phyloP scores from a whole-genome alignment of 169 alveolate species.

The Cryptosporidium parvum region DNA sequence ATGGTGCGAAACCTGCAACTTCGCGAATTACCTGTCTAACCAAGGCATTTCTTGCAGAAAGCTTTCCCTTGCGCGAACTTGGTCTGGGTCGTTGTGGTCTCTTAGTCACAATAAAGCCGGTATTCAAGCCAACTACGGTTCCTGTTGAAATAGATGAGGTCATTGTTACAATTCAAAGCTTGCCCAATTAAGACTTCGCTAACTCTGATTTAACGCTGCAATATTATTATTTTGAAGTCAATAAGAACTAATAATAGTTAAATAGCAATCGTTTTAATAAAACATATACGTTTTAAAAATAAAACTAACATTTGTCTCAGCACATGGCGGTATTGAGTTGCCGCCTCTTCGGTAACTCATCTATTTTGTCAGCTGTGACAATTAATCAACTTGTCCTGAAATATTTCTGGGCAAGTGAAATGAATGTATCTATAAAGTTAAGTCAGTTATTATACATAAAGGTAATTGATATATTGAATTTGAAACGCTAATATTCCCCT shows the following conservation, averaged over 20 bases:
- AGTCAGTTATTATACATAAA: background rate
- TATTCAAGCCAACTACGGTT: constrained; percentile 81
- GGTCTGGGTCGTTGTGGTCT: constrained; percentile 84
- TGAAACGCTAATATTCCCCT: background rate
- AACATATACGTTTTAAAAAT: background rate
- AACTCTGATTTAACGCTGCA: constrained; percentile 11
- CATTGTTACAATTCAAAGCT: constrained; percentile 10
- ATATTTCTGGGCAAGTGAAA: background rate
- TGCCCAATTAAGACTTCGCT: background rate
- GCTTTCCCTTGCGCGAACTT: constrained; percentile 89
- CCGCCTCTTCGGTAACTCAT: background rate
- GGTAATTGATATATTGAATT: background rate
- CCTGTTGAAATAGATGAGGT: constrained; percentile 69
- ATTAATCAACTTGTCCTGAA: background rate
- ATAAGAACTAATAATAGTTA: background rate
- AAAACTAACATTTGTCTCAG: background rate
- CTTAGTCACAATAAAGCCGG: constrained; percentile 87
- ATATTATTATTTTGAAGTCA: background rate
- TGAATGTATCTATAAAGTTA: too few relatives aligned
- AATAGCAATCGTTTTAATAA: too few relatives aligned
- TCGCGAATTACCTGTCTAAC: constrained; percentile 95
- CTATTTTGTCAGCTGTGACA: background rate
- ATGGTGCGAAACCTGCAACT: constrained; percentile 98
- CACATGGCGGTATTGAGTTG: background rate
- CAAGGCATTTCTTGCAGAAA: constrained; percentile 90